Conservation (phyloP, 106 monocot genomes). For the Triglochin maritima region DNA sequence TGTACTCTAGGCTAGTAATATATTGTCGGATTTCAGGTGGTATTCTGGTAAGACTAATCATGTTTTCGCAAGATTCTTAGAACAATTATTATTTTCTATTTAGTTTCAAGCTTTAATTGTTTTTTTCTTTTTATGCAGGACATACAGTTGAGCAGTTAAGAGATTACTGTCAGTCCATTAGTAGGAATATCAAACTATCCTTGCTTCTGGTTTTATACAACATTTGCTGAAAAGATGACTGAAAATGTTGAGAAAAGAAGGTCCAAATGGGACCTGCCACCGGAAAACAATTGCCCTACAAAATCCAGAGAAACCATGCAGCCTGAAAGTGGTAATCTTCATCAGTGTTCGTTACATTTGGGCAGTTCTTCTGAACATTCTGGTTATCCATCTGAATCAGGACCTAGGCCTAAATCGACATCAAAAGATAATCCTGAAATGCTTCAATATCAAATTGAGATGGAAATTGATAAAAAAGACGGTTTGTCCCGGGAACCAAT, state of each 20-base stretch:
- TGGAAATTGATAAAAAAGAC: conserved; percentile 1
- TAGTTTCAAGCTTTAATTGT: too few relatives aligned
- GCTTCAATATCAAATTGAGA: neutral
- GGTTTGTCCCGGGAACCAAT: neutral
- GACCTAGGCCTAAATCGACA: conserved; percentile 2
- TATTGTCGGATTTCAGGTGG: too few relatives aligned
- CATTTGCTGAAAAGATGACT: neutral
- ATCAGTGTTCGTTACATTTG: neutral
- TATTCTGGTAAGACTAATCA: too few relatives aligned
- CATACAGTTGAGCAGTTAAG: too few relatives aligned
- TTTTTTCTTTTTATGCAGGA: too few relatives aligned
- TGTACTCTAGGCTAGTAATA: too few relatives aligned
- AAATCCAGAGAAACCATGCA: conserved; percentile 7
- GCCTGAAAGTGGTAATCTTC: conserved; percentile 8
- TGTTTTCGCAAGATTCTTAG: too few relatives aligned
- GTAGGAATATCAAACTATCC: too few relatives aligned
- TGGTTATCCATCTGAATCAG: conserved; percentile 2
- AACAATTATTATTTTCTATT: too few relatives aligned
- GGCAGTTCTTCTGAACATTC: conserved; percentile 7
- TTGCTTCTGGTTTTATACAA: too few relatives aligned
- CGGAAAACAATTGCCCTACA: conserved; percentile 12
- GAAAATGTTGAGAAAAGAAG: neutral
- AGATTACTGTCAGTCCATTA: too few relatives aligned
- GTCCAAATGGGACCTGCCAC: conserved; percentile 4
- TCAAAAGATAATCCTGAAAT: neutral